A percentile compares a stretch with the other conserved stretches of the same genome.
phyloP scores from a whole-genome alignment of 2,329 filamentous ascomycete genomes.

The Trichoderma lentiforme region DNA sequence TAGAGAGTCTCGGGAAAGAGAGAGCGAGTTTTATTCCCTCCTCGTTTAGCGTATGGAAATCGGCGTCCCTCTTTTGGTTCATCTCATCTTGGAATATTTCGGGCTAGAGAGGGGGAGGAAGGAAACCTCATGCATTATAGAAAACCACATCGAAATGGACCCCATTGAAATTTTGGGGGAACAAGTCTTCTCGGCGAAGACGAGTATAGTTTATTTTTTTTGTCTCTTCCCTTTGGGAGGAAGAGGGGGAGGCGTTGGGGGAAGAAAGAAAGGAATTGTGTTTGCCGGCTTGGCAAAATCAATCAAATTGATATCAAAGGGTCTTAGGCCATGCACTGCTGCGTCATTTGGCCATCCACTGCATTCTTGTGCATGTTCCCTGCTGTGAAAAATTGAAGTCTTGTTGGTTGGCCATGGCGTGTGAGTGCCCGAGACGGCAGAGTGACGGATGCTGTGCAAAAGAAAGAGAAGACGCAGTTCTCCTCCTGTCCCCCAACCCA shows the following conservation, averaged over 20 bases:
- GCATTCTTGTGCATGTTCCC: neutral
- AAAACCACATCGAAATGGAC: neutral
- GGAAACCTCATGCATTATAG: neutral
- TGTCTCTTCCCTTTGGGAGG: neutral
- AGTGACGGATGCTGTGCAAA: neutral
- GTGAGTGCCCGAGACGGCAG: neutral
- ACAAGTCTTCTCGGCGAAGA: neutral
- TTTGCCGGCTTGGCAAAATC: neutral
- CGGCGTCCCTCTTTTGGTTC: constrained; percentile 5
- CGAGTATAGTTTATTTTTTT: neutral
- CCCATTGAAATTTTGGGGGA: neutral
- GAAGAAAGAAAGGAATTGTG: neutral
- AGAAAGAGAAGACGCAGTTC: neutral
- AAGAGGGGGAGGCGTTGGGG: neutral
- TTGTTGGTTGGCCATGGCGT: neutral
- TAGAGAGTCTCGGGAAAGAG: neutral
- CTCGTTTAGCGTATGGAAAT: neutral
- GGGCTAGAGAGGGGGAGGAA: neutral
- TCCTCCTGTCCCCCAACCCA: neutral
- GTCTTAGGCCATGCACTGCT: neutral
- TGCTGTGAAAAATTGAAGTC: neutral
- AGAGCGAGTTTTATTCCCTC: neutral
- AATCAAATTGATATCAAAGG: neutral
- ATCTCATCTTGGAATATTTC: neutral
- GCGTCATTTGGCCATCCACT: neutral